These are phyloP conservation scores for Salix koriyanagi DNA, from an alignment of 345 rosid genomes.

Conservation along the genomic window DNA sequence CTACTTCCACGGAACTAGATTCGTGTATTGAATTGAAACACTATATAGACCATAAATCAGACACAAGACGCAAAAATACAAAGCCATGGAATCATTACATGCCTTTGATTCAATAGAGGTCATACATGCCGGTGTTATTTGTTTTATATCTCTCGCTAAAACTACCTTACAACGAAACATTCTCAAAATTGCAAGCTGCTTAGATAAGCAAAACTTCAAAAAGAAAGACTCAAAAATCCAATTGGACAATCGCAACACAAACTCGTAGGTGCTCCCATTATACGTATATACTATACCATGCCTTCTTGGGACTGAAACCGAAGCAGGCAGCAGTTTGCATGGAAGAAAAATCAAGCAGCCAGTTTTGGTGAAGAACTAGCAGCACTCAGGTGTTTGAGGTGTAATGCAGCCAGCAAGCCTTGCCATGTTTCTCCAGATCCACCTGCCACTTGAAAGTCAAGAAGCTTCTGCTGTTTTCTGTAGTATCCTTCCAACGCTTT, in stretches of 20 bases:
- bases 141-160: constrained; percentile 9
- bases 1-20: no score
- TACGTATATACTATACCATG: constrained; percentile 10
- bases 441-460: constrained; percentile 59
- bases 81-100: background rate
- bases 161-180: constrained; percentile 15
- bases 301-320: background rate
- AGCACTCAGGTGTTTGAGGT: constrained; percentile 33
- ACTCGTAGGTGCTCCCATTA: background rate
- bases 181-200: constrained; percentile 19
- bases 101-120: no score
- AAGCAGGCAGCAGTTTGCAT: background rate
- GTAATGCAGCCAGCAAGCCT: constrained; percentile 75
- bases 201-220: background rate
- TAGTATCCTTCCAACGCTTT: constrained; percentile 84
- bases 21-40: no score
- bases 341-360: constrained; percentile 14
- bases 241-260: background rate
- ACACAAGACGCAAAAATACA: no score
- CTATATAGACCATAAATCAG: no score
- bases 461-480: constrained; percentile 64
- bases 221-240: background rate
- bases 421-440: constrained; percentile 82
- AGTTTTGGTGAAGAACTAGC: constrained; percentile 15
- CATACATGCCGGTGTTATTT: constrained; percentile 17